Evolutionary conservation across 176 grass and related monocot species (phyloP), one percentile per base, ranked within the genome.

Genomic region (Raddia distichophylla): DNA sequence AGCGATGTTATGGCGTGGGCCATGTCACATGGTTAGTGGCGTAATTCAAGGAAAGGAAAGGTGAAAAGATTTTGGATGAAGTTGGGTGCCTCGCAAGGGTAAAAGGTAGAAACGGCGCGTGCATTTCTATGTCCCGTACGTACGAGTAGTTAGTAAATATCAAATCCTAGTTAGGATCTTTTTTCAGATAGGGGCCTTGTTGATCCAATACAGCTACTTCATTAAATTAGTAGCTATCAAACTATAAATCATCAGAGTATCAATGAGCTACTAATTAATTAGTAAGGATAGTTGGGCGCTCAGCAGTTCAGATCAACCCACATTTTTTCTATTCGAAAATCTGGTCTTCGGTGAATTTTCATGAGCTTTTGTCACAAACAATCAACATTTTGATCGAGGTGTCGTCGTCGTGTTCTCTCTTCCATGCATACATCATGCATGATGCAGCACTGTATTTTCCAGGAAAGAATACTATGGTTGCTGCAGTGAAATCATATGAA

Each of bases 31-130:
- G 88, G 83, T 82, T 78, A 81, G 73, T 78, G 83, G 78, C 78
- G 87, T 90, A 86, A 86, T 82, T 90, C 60, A 72, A 54, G 88
- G 88, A 86, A 86, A 82, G 88, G 78, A 86, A 86, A 82, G 88
- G 78, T 51, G 45, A 77, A 67, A 63, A 51, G 45, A 40, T 40
- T 47, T 72, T 64, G 53, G 66, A 20, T 82, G 82, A 86, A 65
- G 73, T 52, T 53, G 88, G 78, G 75, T 62, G 20, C 14, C 19
- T 53, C 67, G 0, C 8, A 79, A 61, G 75, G 60, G 33, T 74
- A 52, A 76, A 87, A 76, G 10, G 48, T 54, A 5, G 27, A 43
- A 53, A 53, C 37, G 27, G 56, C 50, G 33, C 49, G 65, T 81
- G 77, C 65, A 81, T n/a, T 75, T 35, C 63, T 63, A 69, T 84